Evolutionary conservation across 179 eudicot genomes (phyloP), one percentile per base, ranked within the genome.

Genomic region (Sideroxylon spinosum): DNA sequence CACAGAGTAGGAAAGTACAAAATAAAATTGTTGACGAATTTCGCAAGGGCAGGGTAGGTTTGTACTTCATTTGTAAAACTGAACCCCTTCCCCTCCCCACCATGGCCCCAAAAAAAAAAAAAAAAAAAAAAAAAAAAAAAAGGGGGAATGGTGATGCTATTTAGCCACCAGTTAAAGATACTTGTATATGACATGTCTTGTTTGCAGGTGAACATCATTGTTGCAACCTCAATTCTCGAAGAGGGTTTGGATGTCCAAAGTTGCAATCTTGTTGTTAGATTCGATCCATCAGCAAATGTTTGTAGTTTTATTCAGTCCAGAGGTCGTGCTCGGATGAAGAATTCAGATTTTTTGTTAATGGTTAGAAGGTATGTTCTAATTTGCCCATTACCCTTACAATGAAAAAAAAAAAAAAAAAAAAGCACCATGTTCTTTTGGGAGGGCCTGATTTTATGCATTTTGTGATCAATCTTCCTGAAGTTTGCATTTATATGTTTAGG

Each of bases 261-360:
- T 71, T 96, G 98, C 89, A 94, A 96, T 77, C 87, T 96, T 75
- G 98, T 96, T 59, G 85, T 96, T 49, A 88, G 97, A 74, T 92
- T 94, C 77, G 98, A 96, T 83, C 97, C 84, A 9, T 90, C 97
- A 20, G 81, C 87, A 29, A 96, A 91, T 50, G 87, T 94, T 75
- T 92, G 97, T 81, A 94, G 99, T 82, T 96, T 92, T 84, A 96
- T 94, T 83, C 99, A 96, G 85, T 96, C 99, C n/a, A 91, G 96
- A 79, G 99, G 99, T 12, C 97, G 97, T 78, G 99, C 99, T 76
- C 87, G 98, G 52, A 91, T 87, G 93, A 82, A 83, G 52, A 87
- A 90, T 76, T 94, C 98, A 22, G 93, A 91, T 57, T 96, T 91
- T 81, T 49, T 96, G 74, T 46, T 94, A 76, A 88, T 96, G 94